phyloP scores from a whole-genome alignment of 352 stramenopile species.

The Lagenidium giganteum region DNA sequence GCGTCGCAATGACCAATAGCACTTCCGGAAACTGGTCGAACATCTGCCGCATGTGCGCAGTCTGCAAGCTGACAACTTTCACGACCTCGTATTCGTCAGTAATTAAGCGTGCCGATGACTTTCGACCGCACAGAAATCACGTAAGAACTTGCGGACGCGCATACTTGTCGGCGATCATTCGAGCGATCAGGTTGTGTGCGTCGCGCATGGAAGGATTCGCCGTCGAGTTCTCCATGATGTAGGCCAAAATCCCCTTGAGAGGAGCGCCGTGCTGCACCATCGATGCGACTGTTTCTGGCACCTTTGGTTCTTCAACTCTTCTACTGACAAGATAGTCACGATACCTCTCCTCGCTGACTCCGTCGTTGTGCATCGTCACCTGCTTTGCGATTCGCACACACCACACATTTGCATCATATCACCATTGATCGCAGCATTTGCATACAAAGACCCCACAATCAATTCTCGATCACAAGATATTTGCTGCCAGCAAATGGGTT shows the following conservation, averaged over 20 bases:
- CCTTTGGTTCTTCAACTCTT: no score
- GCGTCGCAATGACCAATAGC: conserved; percentile 2
- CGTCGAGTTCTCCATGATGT: neutral
- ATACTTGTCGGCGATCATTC: neutral
- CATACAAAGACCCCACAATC: no score
- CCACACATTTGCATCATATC: no score
- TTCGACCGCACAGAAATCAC: neutral
- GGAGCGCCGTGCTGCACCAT: neutral
- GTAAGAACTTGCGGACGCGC: neutral
- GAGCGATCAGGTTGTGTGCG: conserved; percentile 24
- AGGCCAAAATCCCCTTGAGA: neutral
- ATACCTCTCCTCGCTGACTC: no score
- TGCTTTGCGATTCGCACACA: no score
- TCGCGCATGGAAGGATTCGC: conserved; percentile 29
- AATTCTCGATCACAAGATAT: no score
- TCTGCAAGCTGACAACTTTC: conserved; percentile 1
- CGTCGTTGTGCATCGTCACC: no score
- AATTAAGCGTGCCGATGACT: neutral
- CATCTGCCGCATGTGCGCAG: conserved; percentile 1
- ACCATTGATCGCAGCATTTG: no score
- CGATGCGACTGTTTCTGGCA: neutral
- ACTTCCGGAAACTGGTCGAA: conserved; percentile 4
- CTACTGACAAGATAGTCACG: no score
- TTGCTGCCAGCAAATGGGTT: no score
- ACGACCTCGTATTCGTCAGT: neutral